phyloP scores from a whole-genome alignment of 169 alveolate species.

The Babesia bovis region DNA sequence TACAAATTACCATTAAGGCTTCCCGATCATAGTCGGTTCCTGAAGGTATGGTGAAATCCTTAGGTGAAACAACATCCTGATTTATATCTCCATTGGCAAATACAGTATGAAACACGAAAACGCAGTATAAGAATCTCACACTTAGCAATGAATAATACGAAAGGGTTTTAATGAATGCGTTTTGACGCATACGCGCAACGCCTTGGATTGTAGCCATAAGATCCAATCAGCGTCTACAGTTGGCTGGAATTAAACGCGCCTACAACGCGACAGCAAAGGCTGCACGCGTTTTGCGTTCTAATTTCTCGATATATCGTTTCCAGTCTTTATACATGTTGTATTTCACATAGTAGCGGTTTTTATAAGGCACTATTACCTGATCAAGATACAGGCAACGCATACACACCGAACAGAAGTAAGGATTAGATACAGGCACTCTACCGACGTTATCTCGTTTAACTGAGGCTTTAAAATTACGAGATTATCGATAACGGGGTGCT shows the following conservation, averaged over 20 bases:
- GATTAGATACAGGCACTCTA: too few relatives aligned
- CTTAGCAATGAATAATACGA: background rate
- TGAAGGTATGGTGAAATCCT: constrained; percentile 48
- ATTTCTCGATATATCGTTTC: background rate
- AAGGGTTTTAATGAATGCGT: background rate
- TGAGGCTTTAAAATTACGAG: too few relatives aligned
- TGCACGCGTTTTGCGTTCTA: background rate
- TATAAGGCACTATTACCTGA: too few relatives aligned
- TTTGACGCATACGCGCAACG: background rate
- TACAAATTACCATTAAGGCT: constrained; percentile 35
- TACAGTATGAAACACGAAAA: background rate
- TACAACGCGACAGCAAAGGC: constrained; percentile 1
- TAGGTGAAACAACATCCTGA: background rate
- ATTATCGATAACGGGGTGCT: too few relatives aligned
- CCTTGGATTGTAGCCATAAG: constrained; percentile 14
- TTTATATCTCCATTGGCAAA: constrained; percentile 9
- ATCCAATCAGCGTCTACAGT: background rate
- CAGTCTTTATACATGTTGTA: background rate
- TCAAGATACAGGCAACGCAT: too few relatives aligned
- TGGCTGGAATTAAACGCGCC: background rate
- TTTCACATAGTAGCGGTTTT: background rate
- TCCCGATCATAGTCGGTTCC: constrained; percentile 56
- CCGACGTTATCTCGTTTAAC: too few relatives aligned
- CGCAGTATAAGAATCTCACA: background rate
- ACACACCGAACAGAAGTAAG: too few relatives aligned